A percentile compares a stretch with the other conserved stretches of the same genome.
phyloP scores from a whole-genome alignment of 148 eudicot genomes.

The Oxyria digyna region DNA sequence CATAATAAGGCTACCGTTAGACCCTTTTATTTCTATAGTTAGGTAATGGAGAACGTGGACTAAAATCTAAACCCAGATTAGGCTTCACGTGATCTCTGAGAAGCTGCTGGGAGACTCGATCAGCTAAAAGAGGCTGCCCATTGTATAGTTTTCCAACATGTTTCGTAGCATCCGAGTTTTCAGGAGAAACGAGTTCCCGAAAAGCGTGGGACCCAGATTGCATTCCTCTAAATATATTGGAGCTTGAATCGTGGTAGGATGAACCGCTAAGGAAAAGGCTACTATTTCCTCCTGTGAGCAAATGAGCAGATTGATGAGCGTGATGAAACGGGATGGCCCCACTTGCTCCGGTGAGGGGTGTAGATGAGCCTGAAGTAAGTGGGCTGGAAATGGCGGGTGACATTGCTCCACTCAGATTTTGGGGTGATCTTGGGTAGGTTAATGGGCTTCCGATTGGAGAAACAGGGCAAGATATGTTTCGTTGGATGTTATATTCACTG shows the following conservation, averaged over 20 bases:
- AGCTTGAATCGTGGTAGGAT: slow-evolving; percentile 41
- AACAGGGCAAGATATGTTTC: slow-evolving; percentile 88
- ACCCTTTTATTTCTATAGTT: slow-evolving; percentile 9
- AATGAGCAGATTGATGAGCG: slow-evolving; percentile 36
- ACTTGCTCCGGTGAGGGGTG: slow-evolving; percentile 65
- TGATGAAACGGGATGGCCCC: slow-evolving; percentile 56
- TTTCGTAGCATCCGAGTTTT: slow-evolving; percentile 28
- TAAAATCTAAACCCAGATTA: slow-evolving; percentile 44
- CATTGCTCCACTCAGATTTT: slow-evolving; percentile 57
- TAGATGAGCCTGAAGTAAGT: slow-evolving; percentile 73
- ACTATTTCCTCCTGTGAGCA: slow-evolving; percentile 50
- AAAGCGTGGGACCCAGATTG: slow-evolving; percentile 46
- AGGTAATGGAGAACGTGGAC: slow-evolving; percentile 38
- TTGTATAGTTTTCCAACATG: slow-evolving; percentile 37
- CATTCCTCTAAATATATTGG: slow-evolving; percentile 46
- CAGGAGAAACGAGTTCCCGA: slow-evolving; percentile 23
- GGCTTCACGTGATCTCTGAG: slow-evolving; percentile 54
- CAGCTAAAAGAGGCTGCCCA: slow-evolving; percentile 62
- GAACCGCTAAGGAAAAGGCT: slow-evolving; percentile 42
- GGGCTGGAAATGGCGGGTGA: slow-evolving; percentile 94
- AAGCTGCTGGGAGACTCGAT: slow-evolving; percentile 67
- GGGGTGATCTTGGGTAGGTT: slow-evolving; percentile 66
- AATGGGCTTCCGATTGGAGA: slow-evolving; percentile 97
- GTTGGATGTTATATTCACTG: slow-evolving; percentile 64
- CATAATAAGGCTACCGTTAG: neutral